Conservation (phyloP, 345 rosid genomes). For the Conringia planisiliqua region DNA sequence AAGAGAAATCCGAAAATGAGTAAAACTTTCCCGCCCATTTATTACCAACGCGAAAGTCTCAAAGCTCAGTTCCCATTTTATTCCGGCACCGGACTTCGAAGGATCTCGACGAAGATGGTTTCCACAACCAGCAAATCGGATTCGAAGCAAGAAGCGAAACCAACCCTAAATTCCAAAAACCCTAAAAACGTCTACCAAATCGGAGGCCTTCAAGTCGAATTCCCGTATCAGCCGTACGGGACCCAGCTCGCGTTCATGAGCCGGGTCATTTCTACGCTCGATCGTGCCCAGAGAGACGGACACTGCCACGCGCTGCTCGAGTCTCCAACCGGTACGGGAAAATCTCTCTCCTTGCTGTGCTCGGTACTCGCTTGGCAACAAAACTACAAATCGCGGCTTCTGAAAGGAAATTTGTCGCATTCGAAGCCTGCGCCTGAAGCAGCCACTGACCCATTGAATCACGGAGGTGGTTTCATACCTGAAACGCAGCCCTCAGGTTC, state of each 20-base stretch:
- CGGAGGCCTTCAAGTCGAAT: slow-evolving; percentile 77
- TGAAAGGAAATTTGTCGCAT: slow-evolving; percentile 37
- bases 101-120: slow-evolving; percentile 33
- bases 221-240: slow-evolving; percentile 94
- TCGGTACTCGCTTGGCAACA: slow-evolving; percentile 94
- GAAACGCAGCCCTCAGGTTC: slow-evolving; percentile 74
- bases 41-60: background rate
- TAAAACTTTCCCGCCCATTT: slow-evolving; percentile 26
- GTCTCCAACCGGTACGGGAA: slow-evolving; percentile 97
- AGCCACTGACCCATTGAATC: slow-evolving; percentile 64
- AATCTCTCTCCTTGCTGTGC: slow-evolving; percentile 95
- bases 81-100: background rate
- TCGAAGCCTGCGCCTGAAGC: slow-evolving; percentile 68
- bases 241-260: slow-evolving; percentile 95
- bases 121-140: slow-evolving; percentile 19
- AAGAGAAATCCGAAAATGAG: background rate
- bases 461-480: slow-evolving; percentile 88
- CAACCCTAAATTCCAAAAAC: slow-evolving; percentile 39
- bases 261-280: slow-evolving; percentile 84
- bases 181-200: slow-evolving; percentile 48
- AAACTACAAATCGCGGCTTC: slow-evolving; percentile 42
- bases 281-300: slow-evolving; percentile 84
- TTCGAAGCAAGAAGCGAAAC: slow-evolving; percentile 28
- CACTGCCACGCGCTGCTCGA: slow-evolving; percentile 89
- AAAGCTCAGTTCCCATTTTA: background rate